These are phyloP conservation scores for Boletus patriciae DNA, from an alignment of 768 basidiomycete genomes.

Conservation along the genomic window DNA sequence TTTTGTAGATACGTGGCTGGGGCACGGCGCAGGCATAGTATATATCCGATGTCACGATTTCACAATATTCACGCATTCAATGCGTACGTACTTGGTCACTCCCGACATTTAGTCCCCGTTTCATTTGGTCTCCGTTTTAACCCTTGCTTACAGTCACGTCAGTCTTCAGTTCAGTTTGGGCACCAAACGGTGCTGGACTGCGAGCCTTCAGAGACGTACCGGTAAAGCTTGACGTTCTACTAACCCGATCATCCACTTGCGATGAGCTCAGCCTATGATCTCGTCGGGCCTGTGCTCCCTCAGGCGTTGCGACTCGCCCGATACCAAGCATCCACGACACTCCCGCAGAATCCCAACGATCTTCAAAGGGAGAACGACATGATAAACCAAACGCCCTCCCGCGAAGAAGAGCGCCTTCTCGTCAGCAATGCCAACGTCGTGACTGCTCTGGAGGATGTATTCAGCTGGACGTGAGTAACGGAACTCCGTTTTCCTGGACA, in stretches of 20 bases:
- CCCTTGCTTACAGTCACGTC: no score
- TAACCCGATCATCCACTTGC: background rate
- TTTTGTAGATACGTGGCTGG: no score
- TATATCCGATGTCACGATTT: no score
- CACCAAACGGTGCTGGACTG: no score
- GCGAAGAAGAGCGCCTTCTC: constrained; percentile 26
- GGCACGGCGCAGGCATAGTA: no score
- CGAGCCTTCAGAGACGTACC: no score
- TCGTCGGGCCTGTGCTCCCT: constrained; percentile 32
- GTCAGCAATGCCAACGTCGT: constrained; percentile 24
- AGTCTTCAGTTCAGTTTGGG: no score
- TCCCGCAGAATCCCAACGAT: background rate
- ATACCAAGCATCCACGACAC: background rate
- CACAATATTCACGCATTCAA: no score
- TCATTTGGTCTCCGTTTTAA: no score
- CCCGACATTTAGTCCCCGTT: no score
- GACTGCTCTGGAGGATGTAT: constrained; percentile 36
- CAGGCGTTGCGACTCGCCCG: constrained; percentile 15
- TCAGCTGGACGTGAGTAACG: constrained; percentile 39
- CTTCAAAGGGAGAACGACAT: constrained; percentile 10
- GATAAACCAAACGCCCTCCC: constrained; percentile 17
- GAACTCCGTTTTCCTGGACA: background rate
- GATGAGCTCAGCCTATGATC: constrained; percentile 13
- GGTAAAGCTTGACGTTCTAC: no score
- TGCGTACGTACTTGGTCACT: no score